phyloP scores from a whole-genome alignment of 192 early-diverging fungal genomes.

The Entomortierella lignicola region DNA sequence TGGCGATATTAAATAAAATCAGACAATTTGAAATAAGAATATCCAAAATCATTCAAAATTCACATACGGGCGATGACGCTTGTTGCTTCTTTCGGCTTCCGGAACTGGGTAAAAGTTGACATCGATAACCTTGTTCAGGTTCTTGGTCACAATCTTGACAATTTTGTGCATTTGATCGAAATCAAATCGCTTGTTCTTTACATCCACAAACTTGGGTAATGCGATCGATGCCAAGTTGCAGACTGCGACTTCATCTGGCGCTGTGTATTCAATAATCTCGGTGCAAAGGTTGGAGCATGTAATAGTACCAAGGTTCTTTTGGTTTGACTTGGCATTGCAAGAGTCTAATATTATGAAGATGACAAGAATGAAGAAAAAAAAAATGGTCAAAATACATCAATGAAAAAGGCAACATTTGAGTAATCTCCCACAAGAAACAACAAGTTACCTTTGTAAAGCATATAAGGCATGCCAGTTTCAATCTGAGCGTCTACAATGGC shows the following conservation, averaged over 20 bases:
- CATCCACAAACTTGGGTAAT: slow-evolving; percentile 87
- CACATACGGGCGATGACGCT: slow-evolving; percentile 90
- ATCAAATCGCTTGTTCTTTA: slow-evolving; percentile 72
- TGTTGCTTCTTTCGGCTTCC: slow-evolving; percentile 88
- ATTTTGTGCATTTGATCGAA: slow-evolving; percentile 86
- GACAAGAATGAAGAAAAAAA: no score
- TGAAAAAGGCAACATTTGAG: background rate
- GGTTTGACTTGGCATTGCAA: slow-evolving; percentile 97
- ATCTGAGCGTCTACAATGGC: slow-evolving; percentile 96
- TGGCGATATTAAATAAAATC: no score
- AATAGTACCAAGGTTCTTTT: slow-evolving; percentile 98
- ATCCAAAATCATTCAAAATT: no score
- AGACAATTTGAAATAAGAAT: no score
- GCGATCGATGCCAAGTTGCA: slow-evolving; percentile 97
- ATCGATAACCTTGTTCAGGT: slow-evolving; percentile 98
- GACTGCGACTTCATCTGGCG: slow-evolving; percentile 95
- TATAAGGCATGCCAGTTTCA: slow-evolving; percentile 97
- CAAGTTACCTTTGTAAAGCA: slow-evolving; percentile 89
- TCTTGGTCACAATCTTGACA: slow-evolving; percentile 87
- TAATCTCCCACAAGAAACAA: background rate
- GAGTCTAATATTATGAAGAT: no score
- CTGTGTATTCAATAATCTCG: slow-evolving; percentile 96
- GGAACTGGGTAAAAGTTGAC: slow-evolving; percentile 95
- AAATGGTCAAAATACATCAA: background rate
- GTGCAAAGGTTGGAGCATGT: slow-evolving; percentile 98